Conservation (phyloP, 345 rosid species). For the Sapria himalayana region DNA sequence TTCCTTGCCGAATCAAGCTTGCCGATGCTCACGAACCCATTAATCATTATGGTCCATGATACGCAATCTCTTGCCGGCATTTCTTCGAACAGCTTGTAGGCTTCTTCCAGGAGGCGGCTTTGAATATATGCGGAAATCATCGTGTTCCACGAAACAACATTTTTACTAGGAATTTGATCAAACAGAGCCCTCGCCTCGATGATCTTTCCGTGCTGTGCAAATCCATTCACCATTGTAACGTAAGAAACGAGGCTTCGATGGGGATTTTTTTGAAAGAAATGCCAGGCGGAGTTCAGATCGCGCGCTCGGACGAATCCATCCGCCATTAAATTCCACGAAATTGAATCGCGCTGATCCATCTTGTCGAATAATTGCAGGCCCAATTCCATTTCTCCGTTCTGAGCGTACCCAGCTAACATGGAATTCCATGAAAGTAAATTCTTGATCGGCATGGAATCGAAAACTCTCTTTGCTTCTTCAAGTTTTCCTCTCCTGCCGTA, state of each 20-base stretch:
- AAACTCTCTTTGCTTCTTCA: conserved; percentile 14
- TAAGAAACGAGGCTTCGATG: conserved; percentile 15
- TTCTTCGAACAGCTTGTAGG: conserved; percentile 16
- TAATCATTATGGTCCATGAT: conserved; percentile 23
- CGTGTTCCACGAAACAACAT: conserved; percentile 23
- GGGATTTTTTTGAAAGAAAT: conserved; percentile 14
- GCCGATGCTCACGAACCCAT: conserved; percentile 18
- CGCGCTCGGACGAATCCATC: conserved; percentile 14
- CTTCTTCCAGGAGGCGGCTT: conserved; percentile 11
- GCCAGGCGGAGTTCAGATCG: conserved; percentile 19
- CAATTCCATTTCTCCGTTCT: conserved; percentile 9
- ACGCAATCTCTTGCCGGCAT: conserved; percentile 20
- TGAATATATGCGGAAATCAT: conserved; percentile 20
- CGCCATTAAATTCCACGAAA: conserved; percentile 18
- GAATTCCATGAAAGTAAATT: conserved; percentile 25
- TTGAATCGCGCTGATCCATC: conserved; percentile 7
- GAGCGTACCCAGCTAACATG: conserved; percentile 19
- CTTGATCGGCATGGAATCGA: conserved; percentile 17
- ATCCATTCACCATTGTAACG: conserved; percentile 22
- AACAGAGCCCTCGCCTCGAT: conserved; percentile 16
- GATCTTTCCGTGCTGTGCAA: conserved; percentile 10
- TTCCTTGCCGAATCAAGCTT: conserved; percentile 17
- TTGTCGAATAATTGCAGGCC: conserved; percentile 7
- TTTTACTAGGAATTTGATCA: conserved; percentile 16
- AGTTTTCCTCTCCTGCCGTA: conserved; percentile 17